Evolutionary conservation across 225 moss, liverwort and hornwort genomes (phyloP).

Genomic region (Pseudoscleropodium purum): DNA sequence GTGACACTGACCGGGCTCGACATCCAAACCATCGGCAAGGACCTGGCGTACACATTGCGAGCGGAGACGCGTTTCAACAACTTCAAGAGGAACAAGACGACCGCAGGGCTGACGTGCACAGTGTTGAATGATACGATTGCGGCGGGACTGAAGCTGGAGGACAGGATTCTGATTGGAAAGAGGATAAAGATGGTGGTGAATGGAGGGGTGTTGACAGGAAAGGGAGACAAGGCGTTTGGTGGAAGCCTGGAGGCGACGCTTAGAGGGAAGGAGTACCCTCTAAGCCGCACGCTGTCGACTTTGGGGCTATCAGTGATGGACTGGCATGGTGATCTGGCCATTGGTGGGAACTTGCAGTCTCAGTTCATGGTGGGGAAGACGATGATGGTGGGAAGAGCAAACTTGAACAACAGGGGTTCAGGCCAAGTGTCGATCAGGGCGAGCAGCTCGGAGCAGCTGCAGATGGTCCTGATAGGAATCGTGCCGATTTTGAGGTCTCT

Average conservation of each 20-base stretch:
- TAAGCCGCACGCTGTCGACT: conserved; percentile 40
- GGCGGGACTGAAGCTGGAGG: conserved; percentile 48
- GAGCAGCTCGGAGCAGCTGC: conserved; percentile 47
- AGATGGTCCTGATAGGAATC: conserved; percentile 47
- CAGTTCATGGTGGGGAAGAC: conserved; percentile 53
- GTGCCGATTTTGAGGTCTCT: conserved; percentile 45
- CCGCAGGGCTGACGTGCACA: conserved; percentile 40
- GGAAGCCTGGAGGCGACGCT: conserved; percentile 47
- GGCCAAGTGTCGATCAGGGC: conserved; percentile 41
- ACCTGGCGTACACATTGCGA: conserved; percentile 37
- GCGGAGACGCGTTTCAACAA: conserved; percentile 46
- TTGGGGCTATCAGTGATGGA: conserved; percentile 48
- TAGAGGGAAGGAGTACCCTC: conserved; percentile 35
- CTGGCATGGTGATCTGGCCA: conserved; percentile 49
- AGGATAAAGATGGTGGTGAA: conserved; percentile 51
- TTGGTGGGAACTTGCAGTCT: conserved; percentile 50
- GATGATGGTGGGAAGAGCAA: conserved; percentile 44
- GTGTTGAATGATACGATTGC: conserved; percentile 35
- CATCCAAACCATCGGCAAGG: conserved; percentile 45
- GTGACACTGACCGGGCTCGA: conserved; percentile 36
- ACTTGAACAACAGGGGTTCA: conserved; percentile 45
- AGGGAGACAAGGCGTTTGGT: conserved; percentile 48
- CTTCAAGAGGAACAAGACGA: conserved; percentile 43
- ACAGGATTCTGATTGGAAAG: conserved; percentile 42
- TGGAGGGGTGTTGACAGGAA: conserved; percentile 43